Base-by-base conservation (phyloP, 202 grass and related monocot species). In the Setaria italica region DNA sequence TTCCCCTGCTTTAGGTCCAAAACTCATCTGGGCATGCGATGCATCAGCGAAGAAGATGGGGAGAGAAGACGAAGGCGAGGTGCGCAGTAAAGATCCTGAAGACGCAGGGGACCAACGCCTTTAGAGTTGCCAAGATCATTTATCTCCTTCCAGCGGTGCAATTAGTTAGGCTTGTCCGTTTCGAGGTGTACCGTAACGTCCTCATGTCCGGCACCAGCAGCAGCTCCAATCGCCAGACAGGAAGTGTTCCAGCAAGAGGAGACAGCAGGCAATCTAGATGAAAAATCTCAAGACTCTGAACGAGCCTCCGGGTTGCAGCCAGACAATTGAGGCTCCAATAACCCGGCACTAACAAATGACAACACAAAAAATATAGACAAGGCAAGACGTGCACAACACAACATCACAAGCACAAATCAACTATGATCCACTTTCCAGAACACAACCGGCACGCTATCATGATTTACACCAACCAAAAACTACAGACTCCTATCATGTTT, bases 381-480 rank as follows among this genome's bases (percentile, higher is more conserved):
- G 16, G 32, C 32, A 87, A 76, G 43, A 43, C n/a, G 0, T 12
- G 20, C 50, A 76, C 76, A 80, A 16, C 20, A 68, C 17, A 87
- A 77, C 30, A 33, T 9, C 42, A 16, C 20, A 21, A 51, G 11
- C 30, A 7, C 12, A 48, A 34, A 53, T 67, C 39, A 6, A 10
- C 41, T 51, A 48, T 9, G 19, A 57, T 57, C 16, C 16, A 47
- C 55, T 72, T 66, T 41, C 11, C 30, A 67, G 0, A 33, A 12
- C 25, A 25, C n/a, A 80, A 9, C 54, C 35, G 33, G 5, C 21
- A 80, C 1, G 11, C 48, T 81, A 67, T 55, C 58, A 77, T 85
- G 65, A 88, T 88, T 66, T 88, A 91, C 77, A 77, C 29, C 25
- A 25, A 25, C 25, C 25, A 25, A 25, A 73, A 71, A 34, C 62